A percentile compares a stretch with the other conserved stretches of the same genome.
Evolutionary conservation across 192 early-diverging fungal species (phyloP).

Genomic region (Lobosporangium transversale): DNA sequence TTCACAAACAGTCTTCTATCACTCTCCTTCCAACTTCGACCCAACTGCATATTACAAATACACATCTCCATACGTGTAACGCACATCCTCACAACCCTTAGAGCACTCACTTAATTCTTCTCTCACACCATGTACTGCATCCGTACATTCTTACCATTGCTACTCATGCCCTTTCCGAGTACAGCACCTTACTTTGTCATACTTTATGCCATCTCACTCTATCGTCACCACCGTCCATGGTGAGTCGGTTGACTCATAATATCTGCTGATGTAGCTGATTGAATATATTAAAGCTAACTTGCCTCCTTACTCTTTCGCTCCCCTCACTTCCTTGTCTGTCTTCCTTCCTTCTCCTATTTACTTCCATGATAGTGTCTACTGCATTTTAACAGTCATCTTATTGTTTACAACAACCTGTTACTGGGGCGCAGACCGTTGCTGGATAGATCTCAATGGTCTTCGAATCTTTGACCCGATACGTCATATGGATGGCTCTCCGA

Average conservation of each 20-base stretch:
- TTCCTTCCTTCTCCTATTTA: too few relatives aligned
- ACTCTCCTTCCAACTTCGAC: too few relatives aligned
- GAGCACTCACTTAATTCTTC: too few relatives aligned
- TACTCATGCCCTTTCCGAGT: constrained; percentile 68
- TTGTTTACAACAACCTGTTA: constrained; percentile 69
- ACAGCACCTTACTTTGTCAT: constrained; percentile 68
- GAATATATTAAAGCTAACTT: neutral
- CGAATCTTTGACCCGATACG: constrained; percentile 36
- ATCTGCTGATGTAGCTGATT: neutral
- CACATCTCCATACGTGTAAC: too few relatives aligned
- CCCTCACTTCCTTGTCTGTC: neutral
- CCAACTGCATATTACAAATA: too few relatives aligned
- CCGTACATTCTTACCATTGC: constrained; percentile 67
- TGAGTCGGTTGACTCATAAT: constrained; percentile 49
- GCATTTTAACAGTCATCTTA: constrained; percentile 63
- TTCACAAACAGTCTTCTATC: too few relatives aligned
- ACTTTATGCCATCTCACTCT: constrained; percentile 63
- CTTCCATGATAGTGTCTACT: constrained; percentile 68
- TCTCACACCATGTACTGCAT: constrained; percentile 64
- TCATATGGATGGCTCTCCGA: constrained; percentile 32
- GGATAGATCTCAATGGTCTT: constrained; percentile 60
- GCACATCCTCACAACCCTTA: too few relatives aligned
- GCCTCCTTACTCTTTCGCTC: neutral
- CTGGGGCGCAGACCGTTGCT: constrained; percentile 71
- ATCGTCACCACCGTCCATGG: constrained; percentile 69